These are phyloP conservation scores for Albugo candida DNA, from an alignment of 352 stramenopile species.

Conservation along the genomic window DNA sequence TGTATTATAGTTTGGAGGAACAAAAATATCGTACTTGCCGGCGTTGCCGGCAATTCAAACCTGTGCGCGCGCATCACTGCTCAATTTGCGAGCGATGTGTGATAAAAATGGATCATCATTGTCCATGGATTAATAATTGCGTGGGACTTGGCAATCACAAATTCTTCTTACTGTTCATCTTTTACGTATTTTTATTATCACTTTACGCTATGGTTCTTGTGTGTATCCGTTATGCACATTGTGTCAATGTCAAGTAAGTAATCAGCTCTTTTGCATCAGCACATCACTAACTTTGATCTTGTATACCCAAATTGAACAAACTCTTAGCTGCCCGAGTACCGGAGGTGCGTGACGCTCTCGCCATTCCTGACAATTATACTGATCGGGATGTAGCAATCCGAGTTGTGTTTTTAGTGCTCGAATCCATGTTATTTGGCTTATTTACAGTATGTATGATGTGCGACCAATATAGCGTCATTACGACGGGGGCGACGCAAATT, in stretches of 20 bases:
- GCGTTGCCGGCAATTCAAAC: constrained; percentile 93
- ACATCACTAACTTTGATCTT: not conserved
- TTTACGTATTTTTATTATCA: constrained; percentile 89
- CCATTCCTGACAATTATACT: not conserved
- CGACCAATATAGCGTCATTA: constrained; percentile 95
- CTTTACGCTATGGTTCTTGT: constrained; percentile 88
- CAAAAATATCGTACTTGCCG: constrained; percentile 71
- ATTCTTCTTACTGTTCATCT: constrained; percentile 81
- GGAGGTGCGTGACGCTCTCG: constrained; percentile 11
- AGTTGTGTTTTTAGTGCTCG: constrained; percentile 72
- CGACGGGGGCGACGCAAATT: constrained; percentile 92
- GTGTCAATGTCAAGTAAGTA: constrained; percentile 64
- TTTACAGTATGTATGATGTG: constrained; percentile 98
- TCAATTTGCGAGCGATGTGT: constrained; percentile 91
- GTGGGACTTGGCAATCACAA: constrained; percentile 99
- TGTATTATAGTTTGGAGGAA: constrained; percentile 35
- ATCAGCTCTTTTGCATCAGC: not conserved
- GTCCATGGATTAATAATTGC: constrained; percentile 99
- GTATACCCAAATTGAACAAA: not conserved
- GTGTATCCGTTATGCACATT: constrained; percentile 74
- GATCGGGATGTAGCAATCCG: constrained; percentile 20
- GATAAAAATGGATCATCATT: constrained; percentile 99
- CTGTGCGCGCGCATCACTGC: constrained; percentile 90
- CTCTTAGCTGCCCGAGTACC: constrained; percentile 38
- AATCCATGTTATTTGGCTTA: constrained; percentile 90